Evolutionary conservation across 177 flowering plant species (phyloP), one percentile per base, ranked within the genome.

Genomic region (Tripterygium wilfordii): DNA sequence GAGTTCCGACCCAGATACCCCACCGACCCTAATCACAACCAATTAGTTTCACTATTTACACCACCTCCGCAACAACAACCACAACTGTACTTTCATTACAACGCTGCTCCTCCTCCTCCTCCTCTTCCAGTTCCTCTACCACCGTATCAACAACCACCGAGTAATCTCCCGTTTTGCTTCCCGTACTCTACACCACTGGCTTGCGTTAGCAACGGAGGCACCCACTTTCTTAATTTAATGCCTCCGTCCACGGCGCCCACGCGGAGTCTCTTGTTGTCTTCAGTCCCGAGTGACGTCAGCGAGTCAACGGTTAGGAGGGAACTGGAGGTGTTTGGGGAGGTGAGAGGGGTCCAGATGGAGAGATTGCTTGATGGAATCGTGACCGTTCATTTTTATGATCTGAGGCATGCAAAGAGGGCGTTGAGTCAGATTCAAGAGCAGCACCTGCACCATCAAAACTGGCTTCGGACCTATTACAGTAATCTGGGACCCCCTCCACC

Each of bases 311-410:
- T 91, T 45, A 51, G 77, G 60, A 25, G 69, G 42, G 88, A 85
- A 10, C 32, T 91, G 69, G 85, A 82, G 63, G 64, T 51, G 45
- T 91, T 83, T 51, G 98, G 98, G 0, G 90, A 76, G 31, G 77
- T 91, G 14, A 52, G 96, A 42, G 80, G 71, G 33, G 83, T 91
- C 10, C 75, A 83, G 69, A 75, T 83, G 90, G 90, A 77, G 61
- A 65, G 77, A 32, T 45, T 64, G 12, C 21, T 48, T 1, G 86
- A 91, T 1, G 90, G 95, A 12, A 49, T 79, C 22, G 79, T 85
- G 68, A 65, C 75, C 36, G 96, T 91, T 8, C 88, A 85, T 51
- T 91, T 83, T 63, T 88, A 78, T 59, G 94, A 91, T 46, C 61
- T 88, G 26, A 60, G 98, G 54, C 68, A 71, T 29, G 85, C 98